A percentile compares a stretch with the other conserved stretches of the same genome.
These are phyloP conservation scores for Nicotiana benthamiana DNA, from an alignment of 257 asterid genomes.

Conservation along the genomic window DNA sequence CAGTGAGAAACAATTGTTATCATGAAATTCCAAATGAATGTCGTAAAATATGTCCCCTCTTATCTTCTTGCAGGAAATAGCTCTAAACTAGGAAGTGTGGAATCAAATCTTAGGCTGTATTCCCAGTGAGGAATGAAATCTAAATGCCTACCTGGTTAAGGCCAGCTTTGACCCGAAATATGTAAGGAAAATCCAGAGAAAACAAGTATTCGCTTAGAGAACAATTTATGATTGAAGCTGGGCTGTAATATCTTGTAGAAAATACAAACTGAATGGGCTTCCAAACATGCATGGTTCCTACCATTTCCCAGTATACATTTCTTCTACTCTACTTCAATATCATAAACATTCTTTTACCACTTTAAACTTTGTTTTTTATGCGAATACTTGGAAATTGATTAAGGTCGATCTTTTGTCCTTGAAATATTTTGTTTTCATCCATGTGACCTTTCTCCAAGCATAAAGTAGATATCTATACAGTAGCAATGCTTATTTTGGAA, in stretches of 20 bases:
- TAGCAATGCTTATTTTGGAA: not conserved
- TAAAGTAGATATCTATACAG: not conserved
- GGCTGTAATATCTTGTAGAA: not conserved
- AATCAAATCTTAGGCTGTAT: not conserved
- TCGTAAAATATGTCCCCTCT: not conserved
- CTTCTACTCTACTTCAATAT: not conserved
- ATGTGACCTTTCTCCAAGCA: not conserved
- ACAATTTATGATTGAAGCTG: not conserved
- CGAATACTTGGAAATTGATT: not conserved
- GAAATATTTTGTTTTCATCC: not conserved
- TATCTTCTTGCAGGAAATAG: not conserved
- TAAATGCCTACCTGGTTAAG: not conserved
- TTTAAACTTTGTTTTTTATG: not conserved
- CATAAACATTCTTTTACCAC: not conserved
- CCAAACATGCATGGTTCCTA: not conserved
- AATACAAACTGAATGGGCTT: not conserved
- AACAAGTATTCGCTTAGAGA: not conserved
- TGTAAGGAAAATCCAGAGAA: not conserved
- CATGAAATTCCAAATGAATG: not conserved
- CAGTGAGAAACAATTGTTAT: slow-evolving; percentile 13
- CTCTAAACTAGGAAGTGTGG: not conserved
- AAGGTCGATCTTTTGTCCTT: not conserved
- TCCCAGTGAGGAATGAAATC: not conserved
- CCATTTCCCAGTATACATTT: not conserved
- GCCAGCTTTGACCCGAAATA: not conserved